Percentiles rank a stretch among this genome's conserved stretches.
Conservation (phyloP, 2,329 filamentous ascomycete species). For the Clarireedia paspali region DNA sequence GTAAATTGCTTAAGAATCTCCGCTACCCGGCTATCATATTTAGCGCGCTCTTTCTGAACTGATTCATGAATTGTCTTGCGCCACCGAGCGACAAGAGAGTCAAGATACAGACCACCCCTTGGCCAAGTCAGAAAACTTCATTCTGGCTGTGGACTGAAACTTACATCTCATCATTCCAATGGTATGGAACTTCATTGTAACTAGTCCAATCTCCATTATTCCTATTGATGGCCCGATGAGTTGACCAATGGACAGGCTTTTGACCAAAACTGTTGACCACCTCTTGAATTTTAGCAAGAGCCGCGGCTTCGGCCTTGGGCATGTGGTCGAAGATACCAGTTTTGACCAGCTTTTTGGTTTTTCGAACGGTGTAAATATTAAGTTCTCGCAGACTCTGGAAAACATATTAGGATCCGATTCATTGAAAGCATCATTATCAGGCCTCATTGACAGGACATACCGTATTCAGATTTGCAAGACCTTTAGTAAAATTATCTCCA, state of each 20-base stretch:
- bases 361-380: neutral
- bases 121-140: neutral
- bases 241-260: slow-evolving; percentile 11
- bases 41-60: neutral
- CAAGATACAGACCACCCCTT: neutral
- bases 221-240: slow-evolving; percentile 12
- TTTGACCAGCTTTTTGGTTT: too few species aligned
- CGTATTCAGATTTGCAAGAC: neutral
- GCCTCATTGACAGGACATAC: neutral
- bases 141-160: neutral
- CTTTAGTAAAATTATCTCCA: neutral
- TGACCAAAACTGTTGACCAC: neutral
- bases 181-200: neutral
- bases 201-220: slow-evolving; percentile 8
- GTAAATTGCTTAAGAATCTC: neutral
- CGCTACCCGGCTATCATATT: neutral
- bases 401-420: too few species aligned
- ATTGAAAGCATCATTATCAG: too few species aligned
- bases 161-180: slow-evolving; percentile 20
- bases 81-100: neutral
- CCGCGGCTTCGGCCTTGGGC: neutral
- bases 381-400: too few species aligned
- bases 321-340: neutral
- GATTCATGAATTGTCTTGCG: neutral
- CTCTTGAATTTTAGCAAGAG: neutral